Conservation (phyloP, 2,329 filamentous ascomycete genomes). For the Fusarium tricinctum region DNA sequence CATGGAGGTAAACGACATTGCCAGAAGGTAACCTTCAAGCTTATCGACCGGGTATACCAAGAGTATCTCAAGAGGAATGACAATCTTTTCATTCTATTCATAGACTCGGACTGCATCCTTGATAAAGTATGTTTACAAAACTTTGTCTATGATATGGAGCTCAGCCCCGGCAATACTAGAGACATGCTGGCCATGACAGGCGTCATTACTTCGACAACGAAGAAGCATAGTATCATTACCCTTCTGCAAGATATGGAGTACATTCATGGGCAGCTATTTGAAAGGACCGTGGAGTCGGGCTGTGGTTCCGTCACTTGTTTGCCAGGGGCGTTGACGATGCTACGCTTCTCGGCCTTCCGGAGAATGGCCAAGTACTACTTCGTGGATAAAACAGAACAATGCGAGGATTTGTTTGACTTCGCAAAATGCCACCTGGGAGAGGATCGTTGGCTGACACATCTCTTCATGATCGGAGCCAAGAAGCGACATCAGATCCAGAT, state of each 20-base stretch:
- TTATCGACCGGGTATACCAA: slow-evolving; percentile 93
- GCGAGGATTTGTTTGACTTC: slow-evolving; percentile 95
- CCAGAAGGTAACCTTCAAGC: slow-evolving; percentile 91
- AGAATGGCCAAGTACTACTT: slow-evolving; percentile 99
- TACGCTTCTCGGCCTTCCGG: slow-evolving; percentile 95
- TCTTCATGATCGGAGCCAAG: slow-evolving; percentile 98
- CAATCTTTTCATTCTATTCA: slow-evolving; percentile 95
- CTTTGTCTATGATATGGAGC: slow-evolving; percentile 98
- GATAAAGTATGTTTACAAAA: slow-evolving; percentile 94
- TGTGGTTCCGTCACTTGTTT: slow-evolving; percentile 96
- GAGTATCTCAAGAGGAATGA: slow-evolving; percentile 90
- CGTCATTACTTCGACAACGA: slow-evolving; percentile 94
- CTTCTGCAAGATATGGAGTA: slow-evolving; percentile 98
- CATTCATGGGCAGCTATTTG: slow-evolving; percentile 95
- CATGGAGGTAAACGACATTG: slow-evolving; percentile 95
- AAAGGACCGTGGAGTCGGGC: slow-evolving; percentile 93
- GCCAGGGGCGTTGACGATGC: slow-evolving; percentile 93
- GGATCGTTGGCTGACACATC: slow-evolving; percentile 95
- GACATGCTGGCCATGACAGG: slow-evolving; percentile 99
- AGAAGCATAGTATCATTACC: slow-evolving; percentile 89
- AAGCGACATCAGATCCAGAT: slow-evolving; percentile 96
- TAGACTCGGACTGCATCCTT: slow-evolving; percentile 96
- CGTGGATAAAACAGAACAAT: slow-evolving; percentile 94
- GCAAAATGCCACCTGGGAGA: slow-evolving; percentile 96
- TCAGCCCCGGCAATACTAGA: slow-evolving; percentile 90